Conservation (phyloP, 164 flowering plant genomes). For the Vitis cinerea region DNA sequence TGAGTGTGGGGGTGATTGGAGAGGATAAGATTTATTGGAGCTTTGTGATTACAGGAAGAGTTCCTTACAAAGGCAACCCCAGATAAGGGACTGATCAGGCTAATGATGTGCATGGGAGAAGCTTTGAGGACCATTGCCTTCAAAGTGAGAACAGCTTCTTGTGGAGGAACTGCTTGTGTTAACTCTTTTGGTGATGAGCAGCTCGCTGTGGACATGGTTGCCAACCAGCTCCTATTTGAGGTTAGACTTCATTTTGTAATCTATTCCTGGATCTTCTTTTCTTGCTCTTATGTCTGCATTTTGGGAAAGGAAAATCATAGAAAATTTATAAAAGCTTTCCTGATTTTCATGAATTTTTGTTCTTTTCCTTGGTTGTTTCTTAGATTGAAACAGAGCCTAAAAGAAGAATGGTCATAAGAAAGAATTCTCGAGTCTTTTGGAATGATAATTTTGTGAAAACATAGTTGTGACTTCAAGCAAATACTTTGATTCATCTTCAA, state of each 20-base stretch:
- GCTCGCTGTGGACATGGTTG: conserved; percentile 96
- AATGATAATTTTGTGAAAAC: no score
- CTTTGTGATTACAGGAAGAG: conserved; percentile 59
- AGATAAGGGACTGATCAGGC: conserved; percentile 83
- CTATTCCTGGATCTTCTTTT: background rate
- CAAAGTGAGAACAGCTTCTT: conserved; percentile 96
- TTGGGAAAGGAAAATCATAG: no score
- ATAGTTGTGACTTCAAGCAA: no score
- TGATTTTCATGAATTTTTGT: no score
- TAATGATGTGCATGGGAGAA: conserved; percentile 93
- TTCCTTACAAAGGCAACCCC: conserved; percentile 81
- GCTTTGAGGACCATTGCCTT: conserved; percentile 90
- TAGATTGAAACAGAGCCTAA: no score
- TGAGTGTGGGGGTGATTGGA: no score
- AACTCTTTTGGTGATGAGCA: conserved; percentile 98
- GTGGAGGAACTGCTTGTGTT: conserved; percentile 95
- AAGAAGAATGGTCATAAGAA: no score
- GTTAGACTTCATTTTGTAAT: conserved; percentile 23
- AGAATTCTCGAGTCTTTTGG: no score
- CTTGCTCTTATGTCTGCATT: no score
- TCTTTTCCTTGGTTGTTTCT: no score
- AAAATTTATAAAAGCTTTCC: no score
- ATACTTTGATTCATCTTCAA: no score
- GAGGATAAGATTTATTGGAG: background rate
- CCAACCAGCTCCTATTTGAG: conserved; percentile 89